Base-by-base conservation (phyloP, 306 rosid genomes). In the Adenanthera pavonina region DNA sequence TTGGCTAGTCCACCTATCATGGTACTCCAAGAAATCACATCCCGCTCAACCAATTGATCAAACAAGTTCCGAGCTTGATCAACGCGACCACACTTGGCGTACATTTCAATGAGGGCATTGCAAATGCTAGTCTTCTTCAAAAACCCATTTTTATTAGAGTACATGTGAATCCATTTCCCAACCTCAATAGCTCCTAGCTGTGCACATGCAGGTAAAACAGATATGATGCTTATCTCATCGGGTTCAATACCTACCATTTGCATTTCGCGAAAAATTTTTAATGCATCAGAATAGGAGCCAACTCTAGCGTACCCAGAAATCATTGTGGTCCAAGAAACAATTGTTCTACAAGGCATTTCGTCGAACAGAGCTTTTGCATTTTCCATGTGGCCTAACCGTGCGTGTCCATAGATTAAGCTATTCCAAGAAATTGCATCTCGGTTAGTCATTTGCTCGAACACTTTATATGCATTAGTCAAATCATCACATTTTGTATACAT, bases 11-110 rank as follows among this genome's bases (percentile, higher is more conserved):
- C 98, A 7, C 87, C 89, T 46, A 89, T 89, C 93, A 93, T 84
- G 19, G 92, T 93, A 76, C 94, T 95, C 97, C 99, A 93, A 74
- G 97, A 91, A 72, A 95, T 85, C 70, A 93, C 92, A 82, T 88
- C 95, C 89, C 86, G 89, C 59, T 80, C 79, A 8, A 72, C 54
- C 89, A 88, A 75, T 74, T 78, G 80, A 79, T 84, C 59, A 81
- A 92, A 93, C 90, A 95, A 75, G 30, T 81, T 56, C 87, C 83
- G 33, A 69, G 98, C 95, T 61, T 85, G 79, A 71, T 87, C 90
- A 14, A 95, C 77, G 60, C 97, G 85, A 25, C 97, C 98, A 30
- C 97, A 92, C 84, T 93, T 93, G 0, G 90, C 87, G 78, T 93
- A 93, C 97, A 95, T 90, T 85, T 93, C 97, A 81, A 91, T 75